phyloP scores from a whole-genome alignment of 495 filamentous ascomycete species.

The Neurospora sp. region DNA sequence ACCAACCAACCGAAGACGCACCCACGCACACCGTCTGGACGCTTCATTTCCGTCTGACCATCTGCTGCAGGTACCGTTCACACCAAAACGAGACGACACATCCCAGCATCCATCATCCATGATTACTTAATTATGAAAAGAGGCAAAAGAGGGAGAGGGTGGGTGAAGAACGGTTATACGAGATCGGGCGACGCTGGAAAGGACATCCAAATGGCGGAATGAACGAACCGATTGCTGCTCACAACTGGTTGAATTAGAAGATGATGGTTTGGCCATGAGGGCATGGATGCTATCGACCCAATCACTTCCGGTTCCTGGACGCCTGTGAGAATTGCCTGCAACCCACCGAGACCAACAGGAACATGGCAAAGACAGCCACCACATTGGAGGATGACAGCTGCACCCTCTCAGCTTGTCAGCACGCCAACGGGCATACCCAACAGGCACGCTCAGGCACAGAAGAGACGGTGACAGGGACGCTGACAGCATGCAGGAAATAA shows the following conservation, averaged over 20 bases:
- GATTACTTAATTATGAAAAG: background rate
- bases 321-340: background rate
- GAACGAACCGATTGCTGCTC: background rate
- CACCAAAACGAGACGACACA: background rate
- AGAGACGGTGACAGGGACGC: background rate
- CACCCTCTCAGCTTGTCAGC: background rate
- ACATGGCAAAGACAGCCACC: background rate
- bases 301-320: background rate
- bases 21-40: background rate
- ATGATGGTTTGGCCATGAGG: background rate
- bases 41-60: background rate
- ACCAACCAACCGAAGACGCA: background rate
- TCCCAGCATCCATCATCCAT: background rate
- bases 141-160: background rate
- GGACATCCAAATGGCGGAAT: background rate
- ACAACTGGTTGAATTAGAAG: background rate
- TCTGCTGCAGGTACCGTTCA: background rate
- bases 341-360: background rate
- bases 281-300: background rate
- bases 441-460: background rate
- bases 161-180: background rate
- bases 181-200: background rate
- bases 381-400: background rate
- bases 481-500: background rate
- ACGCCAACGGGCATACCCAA: background rate